Evolutionary conservation across 1,284 basidiomycete genomes (phyloP).

Genomic region (Naganishia liquefaciens): DNA sequence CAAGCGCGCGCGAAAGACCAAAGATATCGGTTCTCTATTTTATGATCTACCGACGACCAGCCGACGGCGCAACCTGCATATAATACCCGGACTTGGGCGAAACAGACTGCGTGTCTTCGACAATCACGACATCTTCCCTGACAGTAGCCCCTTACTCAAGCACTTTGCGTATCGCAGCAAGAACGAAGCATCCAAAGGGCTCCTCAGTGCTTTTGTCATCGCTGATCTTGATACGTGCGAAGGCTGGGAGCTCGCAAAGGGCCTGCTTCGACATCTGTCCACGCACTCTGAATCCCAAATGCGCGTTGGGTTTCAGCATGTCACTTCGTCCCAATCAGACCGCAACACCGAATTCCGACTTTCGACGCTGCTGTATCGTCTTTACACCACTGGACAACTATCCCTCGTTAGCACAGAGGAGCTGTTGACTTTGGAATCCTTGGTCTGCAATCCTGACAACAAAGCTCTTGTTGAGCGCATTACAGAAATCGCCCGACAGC

Average conservation of each 20-base stretch:
- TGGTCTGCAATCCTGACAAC: constrained; percentile 38
- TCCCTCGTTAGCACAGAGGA: constrained; percentile 38
- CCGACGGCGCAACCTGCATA: constrained; percentile 63
- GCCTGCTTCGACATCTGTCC: constrained; percentile 64
- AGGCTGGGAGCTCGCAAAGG: constrained; percentile 63
- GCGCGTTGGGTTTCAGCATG: constrained; percentile 55
- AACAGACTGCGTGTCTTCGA: constrained; percentile 40
- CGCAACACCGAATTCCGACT: constrained; percentile 36
- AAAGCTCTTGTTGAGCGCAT: constrained; percentile 28
- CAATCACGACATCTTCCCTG: constrained; percentile 41
- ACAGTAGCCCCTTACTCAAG: constrained; percentile 41
- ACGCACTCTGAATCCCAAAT: constrained; percentile 50
- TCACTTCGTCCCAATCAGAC: constrained; percentile 36
- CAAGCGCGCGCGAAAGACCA: constrained; percentile 12
- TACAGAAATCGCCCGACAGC: constrained; percentile 33
- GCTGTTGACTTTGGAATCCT: constrained; percentile 43
- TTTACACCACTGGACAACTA: constrained; percentile 40
- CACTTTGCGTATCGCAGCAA: constrained; percentile 67
- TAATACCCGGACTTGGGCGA: constrained; percentile 42
- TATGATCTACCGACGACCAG: constrained; percentile 80
- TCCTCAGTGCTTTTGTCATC: constrained; percentile 66
- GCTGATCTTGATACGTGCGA: constrained; percentile 72
- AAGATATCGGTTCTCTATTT: constrained; percentile 62
- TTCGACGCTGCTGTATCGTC: constrained; percentile 48
- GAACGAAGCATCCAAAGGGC: constrained; percentile 40